A percentile compares a stretch with the other conserved stretches of the same genome.
These are phyloP conservation scores for Pichia sp. DNA, from an alignment of 1,139 yeast species.

Conservation along the genomic window DNA sequence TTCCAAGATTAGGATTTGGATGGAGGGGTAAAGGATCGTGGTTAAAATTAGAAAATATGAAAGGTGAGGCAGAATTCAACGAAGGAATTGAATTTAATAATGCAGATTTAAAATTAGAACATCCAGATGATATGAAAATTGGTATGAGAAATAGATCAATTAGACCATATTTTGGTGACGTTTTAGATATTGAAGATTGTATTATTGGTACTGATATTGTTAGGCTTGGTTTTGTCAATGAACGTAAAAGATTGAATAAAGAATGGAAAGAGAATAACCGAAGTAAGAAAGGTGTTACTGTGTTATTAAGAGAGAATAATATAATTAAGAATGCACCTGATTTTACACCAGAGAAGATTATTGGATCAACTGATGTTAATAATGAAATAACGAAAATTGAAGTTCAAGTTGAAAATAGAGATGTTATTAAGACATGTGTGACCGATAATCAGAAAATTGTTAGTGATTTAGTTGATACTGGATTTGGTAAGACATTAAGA, in stretches of 20 bases:
- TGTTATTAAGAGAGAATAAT: slow-evolving; percentile 75
- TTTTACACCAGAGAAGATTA: slow-evolving; percentile 18
- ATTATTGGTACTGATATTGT: slow-evolving; percentile 77
- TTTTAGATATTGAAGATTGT: slow-evolving; percentile 90
- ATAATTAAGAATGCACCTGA: slow-evolving; percentile 26
- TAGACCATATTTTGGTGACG: slow-evolving; percentile 30
- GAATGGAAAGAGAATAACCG: slow-evolving; percentile 13
- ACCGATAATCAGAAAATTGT: slow-evolving; percentile 76
- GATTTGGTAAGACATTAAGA: slow-evolving; percentile 41
- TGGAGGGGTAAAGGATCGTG: slow-evolving; percentile 70
- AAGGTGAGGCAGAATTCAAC: background rate
- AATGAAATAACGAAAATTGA: slow-evolving; percentile 14
- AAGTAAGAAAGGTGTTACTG: slow-evolving; percentile 67
- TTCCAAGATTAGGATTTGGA: slow-evolving; percentile 86
- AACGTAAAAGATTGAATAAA: slow-evolving; percentile 47
- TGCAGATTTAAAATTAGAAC: slow-evolving; percentile 3
- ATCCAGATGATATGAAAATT: slow-evolving; percentile 1
- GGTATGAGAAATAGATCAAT: slow-evolving; percentile 14
- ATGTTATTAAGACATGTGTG: slow-evolving; percentile 42
- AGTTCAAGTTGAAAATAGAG: slow-evolving; percentile 1
- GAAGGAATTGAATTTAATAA: slow-evolving; percentile 7
- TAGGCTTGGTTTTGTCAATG: slow-evolving; percentile 67
- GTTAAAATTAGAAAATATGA: slow-evolving; percentile 28
- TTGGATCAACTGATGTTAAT: slow-evolving; percentile 17
- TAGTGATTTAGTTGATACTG: slow-evolving; percentile 52